Conservation (phyloP, 768 basidiomycete genomes). For the Tulasnella sp. region DNA sequence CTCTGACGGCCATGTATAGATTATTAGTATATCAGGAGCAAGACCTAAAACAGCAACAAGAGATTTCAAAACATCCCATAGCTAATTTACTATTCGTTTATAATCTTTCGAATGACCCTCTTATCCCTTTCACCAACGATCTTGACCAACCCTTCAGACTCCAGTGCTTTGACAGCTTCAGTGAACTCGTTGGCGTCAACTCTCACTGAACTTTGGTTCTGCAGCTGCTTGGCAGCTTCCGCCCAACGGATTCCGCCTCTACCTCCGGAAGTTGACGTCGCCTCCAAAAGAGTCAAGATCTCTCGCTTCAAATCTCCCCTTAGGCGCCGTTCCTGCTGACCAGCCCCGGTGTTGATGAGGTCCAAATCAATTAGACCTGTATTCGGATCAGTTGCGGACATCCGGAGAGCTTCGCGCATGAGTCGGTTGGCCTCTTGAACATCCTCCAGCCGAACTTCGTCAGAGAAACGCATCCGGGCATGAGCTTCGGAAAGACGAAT, state of each 20-base stretch:
- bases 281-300: conserved; percentile 56
- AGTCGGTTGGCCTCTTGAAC: conserved; percentile 88
- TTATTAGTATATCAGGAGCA: too few relatives aligned
- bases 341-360: conserved; percentile 87
- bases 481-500: conserved; percentile 95
- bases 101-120: conserved; percentile 53
- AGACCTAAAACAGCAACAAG: too few relatives aligned
- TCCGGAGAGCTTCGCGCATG: conserved; percentile 93
- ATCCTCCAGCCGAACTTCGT: conserved; percentile 77
- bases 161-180: conserved; percentile 66
- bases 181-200: conserved; percentile 74
- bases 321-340: conserved; percentile 73
- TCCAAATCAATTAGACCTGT: conserved; percentile 98
- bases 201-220: conserved; percentile 75
- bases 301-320: conserved; percentile 87
- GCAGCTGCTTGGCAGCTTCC: conserved; percentile 70
- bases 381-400: conserved; percentile 88
- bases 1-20: too few relatives aligned
- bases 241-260: conserved; percentile 52
- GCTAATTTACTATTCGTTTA: not conserved
- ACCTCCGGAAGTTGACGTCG: conserved; percentile 40
- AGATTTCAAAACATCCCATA: not conserved
- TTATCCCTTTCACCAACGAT: conserved; percentile 81
- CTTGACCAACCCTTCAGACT: conserved; percentile 80
- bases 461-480: conserved; percentile 88